These are phyloP conservation scores for Aureobasidium pullulans DNA, from an alignment of 2,329 filamentous ascomycete species.

Conservation along the genomic window DNA sequence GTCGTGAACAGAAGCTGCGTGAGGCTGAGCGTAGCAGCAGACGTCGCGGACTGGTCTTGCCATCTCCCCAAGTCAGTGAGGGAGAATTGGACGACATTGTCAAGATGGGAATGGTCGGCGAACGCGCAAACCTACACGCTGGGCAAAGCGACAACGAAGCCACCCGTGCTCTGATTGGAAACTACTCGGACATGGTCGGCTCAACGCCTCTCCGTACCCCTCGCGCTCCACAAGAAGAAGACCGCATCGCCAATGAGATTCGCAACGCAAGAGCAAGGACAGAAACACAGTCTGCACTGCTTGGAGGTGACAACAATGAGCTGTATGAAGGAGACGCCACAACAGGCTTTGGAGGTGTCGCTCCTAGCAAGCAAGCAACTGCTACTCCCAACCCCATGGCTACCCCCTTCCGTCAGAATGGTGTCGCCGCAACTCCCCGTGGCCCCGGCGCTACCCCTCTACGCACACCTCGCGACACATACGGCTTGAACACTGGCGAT, in stretches of 20 bases:
- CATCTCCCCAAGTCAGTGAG: slow-evolving; percentile 86
- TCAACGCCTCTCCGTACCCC: slow-evolving; percentile 87
- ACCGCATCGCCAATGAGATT: slow-evolving; percentile 94
- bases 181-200: slow-evolving; percentile 74
- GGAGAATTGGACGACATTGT: slow-evolving; percentile 93
- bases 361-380: slow-evolving; percentile 70
- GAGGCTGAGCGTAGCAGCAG: slow-evolving; percentile 98
- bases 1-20: slow-evolving; percentile 86
- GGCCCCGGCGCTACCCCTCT: slow-evolving; percentile 72
- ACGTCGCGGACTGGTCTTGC: slow-evolving; percentile 71
- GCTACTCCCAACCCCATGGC: slow-evolving; percentile 95
- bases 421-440: slow-evolving; percentile 53
- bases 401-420: slow-evolving; percentile 66
- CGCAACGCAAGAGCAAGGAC: slow-evolving; percentile 87
- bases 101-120: slow-evolving; percentile 94
- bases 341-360: slow-evolving; percentile 79
- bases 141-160: slow-evolving; percentile 74
- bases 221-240: slow-evolving; percentile 82
- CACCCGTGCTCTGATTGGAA: slow-evolving; percentile 77
- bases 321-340: slow-evolving; percentile 74
- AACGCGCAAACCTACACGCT: slow-evolving; percentile 70
- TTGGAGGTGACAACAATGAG: slow-evolving; percentile 90
- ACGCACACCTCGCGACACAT: slow-evolving; percentile 79
- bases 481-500: slow-evolving; percentile 70
- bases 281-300: slow-evolving; percentile 83